Evolutionary conservation across 2,329 filamentous ascomycete species (phyloP).

Genomic region (Nigrospora oryzae): DNA sequence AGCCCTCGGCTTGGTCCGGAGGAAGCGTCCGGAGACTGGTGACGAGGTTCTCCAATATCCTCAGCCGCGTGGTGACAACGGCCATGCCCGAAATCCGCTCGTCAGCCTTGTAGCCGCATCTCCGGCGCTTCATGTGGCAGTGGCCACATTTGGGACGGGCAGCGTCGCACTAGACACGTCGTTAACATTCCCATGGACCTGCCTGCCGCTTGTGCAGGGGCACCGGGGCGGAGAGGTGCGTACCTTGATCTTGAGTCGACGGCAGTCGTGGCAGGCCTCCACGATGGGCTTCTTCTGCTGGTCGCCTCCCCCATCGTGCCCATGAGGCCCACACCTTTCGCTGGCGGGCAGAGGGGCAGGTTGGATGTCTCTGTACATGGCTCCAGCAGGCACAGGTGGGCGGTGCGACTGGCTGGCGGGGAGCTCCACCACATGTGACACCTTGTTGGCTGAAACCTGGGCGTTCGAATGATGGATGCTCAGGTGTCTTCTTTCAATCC

Average conservation of each 20-base stretch:
- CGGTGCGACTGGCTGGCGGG: too few relatives aligned
- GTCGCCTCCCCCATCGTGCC: too few relatives aligned
- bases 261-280: conserved; percentile 4
- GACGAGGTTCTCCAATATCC: conserved; percentile 18
- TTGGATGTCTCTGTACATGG: too few relatives aligned
- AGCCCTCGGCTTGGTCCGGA: conserved; percentile 12
- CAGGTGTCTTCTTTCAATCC: too few relatives aligned
- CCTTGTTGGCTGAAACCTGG: too few relatives aligned
- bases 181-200: too few relatives aligned
- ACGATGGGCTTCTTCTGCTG: neutral
- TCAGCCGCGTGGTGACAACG: conserved; percentile 18
- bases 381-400: too few relatives aligned
- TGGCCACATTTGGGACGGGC: conserved; percentile 18
- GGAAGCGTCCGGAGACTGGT: conserved; percentile 11
- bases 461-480: too few relatives aligned
- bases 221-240: neutral
- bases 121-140: conserved; percentile 15
- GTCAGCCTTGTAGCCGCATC: conserved; percentile 22
- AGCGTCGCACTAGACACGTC: conserved; percentile 19
- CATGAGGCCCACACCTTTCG: too few relatives aligned
- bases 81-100: conserved; percentile 20
- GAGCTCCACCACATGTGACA: too few relatives aligned
- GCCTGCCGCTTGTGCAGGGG: too few relatives aligned
- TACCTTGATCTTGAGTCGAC: conserved; percentile 3
- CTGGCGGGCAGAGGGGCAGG: too few relatives aligned